phyloP scores from a whole-genome alignment of 176 grass and related monocot species.

The Canna indica region DNA sequence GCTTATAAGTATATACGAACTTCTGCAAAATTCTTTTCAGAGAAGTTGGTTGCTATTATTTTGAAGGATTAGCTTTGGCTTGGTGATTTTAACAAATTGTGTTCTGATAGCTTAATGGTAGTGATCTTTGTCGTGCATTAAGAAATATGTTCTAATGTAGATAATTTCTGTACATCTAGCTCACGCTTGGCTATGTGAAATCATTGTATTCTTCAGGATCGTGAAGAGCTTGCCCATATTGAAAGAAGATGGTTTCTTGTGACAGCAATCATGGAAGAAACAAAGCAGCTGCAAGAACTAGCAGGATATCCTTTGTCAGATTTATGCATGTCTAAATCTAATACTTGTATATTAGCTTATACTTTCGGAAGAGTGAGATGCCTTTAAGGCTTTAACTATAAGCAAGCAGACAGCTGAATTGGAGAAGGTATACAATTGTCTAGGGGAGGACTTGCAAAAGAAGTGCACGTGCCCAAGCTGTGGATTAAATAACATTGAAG shows the following conservation, averaged over 20 bases:
- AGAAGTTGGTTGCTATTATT: no score
- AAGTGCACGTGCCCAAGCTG: constrained; percentile 41
- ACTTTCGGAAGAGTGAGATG: background rate
- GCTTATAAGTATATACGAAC: no score
- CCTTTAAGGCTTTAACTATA: constrained; percentile 41
- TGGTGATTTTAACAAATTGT: no score
- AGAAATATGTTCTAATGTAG: no score
- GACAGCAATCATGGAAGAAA: constrained; percentile 56
- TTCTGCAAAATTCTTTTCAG: no score
- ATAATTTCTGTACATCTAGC: background rate
- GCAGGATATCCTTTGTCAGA: constrained; percentile 53
- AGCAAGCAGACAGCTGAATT: constrained; percentile 50
- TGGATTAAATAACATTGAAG: constrained; percentile 56
- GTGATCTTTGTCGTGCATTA: no score
- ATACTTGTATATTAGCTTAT: background rate
- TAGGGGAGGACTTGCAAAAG: constrained; percentile 52
- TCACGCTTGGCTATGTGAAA: background rate
- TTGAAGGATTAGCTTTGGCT: no score
- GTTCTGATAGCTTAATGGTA: background rate
- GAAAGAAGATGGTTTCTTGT: constrained; percentile 52
- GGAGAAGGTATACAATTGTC: constrained; percentile 39
- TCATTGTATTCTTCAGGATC: constrained; percentile 29
- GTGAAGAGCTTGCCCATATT: constrained; percentile 37
- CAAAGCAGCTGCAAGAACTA: constrained; percentile 46
- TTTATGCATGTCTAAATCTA: background rate